Percentiles rank a stretch among this genome's conserved stretches.
phyloP scores from a whole-genome alignment of 1,284 basidiomycete genomes.

The Kwoniella shivajii region DNA sequence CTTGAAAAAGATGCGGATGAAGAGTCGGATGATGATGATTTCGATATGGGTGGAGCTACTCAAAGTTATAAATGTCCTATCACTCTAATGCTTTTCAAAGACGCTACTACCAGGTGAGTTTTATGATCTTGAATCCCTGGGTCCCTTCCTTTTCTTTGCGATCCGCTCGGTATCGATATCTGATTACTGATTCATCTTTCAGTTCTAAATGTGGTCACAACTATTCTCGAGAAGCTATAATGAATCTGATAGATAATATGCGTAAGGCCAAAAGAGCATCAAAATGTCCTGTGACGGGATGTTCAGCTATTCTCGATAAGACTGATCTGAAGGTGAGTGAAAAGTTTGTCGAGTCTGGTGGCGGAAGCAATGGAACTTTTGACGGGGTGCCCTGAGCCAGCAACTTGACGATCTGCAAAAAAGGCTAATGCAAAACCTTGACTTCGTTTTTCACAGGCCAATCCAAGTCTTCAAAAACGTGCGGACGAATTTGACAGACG shows the following conservation, averaged over 20 bases:
- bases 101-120: slow-evolving; percentile 64
- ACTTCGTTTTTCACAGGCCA: slow-evolving; percentile 5
- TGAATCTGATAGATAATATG: slow-evolving; percentile 16
- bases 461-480: slow-evolving; percentile 20
- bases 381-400: too few species aligned
- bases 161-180: too few species aligned
- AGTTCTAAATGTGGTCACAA: slow-evolving; percentile 29
- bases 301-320: slow-evolving; percentile 7
- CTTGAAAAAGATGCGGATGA: slow-evolving; percentile 68
- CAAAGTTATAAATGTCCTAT: slow-evolving; percentile 80
- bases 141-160: too few species aligned
- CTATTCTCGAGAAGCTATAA: slow-evolving; percentile 27
- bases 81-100: slow-evolving; percentile 63
- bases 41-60: slow-evolving; percentile 77
- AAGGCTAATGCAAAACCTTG: background rate
- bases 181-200: background rate
- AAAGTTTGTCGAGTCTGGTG: too few species aligned
- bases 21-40: slow-evolving; percentile 70
- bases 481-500: slow-evolving; percentile 15
- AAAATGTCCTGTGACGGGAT: slow-evolving; percentile 24
- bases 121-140: too few species aligned
- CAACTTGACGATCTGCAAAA: too few species aligned
- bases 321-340: slow-evolving; percentile 21
- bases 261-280: background rate
- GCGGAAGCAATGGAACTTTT: background rate